Percentiles rank a stretch among this genome's conserved stretches.
Conservation (phyloP, 768 basidiomycete species). For the Naganishia randhawae region DNA sequence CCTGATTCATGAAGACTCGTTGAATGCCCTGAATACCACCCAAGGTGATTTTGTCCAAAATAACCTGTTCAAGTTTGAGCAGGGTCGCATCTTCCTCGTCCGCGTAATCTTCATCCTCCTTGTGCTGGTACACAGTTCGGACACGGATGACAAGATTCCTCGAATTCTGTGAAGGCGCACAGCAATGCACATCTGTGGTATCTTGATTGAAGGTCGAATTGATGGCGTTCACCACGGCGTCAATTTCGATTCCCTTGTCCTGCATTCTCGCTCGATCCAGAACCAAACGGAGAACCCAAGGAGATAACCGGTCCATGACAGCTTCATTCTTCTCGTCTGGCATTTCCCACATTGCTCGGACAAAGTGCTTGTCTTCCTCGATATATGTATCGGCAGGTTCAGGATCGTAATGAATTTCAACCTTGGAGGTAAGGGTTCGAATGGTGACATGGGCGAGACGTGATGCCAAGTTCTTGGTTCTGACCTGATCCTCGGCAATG, state of each 20-base stretch:
- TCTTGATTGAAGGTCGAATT: conserved; percentile 69
- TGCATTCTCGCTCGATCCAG: conserved; percentile 97
- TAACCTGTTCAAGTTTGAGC: conserved; percentile 89
- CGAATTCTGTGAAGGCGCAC: conserved; percentile 58
- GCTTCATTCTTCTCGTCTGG: conserved; percentile 93
- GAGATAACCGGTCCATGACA: conserved; percentile 85
- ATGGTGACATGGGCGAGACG: conserved; percentile 43
- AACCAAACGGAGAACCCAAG: conserved; percentile 94
- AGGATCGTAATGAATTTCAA: conserved; percentile 98
- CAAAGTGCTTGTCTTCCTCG: conserved; percentile 91
- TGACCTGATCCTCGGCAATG: conserved; percentile 59
- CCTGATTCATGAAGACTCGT: conserved; percentile 87
- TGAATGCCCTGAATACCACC: conserved; percentile 88
- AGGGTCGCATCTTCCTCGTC: conserved; percentile 84
- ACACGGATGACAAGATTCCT: conserved; percentile 96
- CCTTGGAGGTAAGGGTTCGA: conserved; percentile 73
- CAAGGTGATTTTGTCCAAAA: conserved; percentile 90
- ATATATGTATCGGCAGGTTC: conserved; percentile 87
- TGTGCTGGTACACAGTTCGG: conserved; percentile 75
- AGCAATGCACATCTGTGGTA: conserved; percentile 29
- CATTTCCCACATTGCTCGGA: conserved; percentile 98
- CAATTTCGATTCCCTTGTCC: conserved; percentile 92
- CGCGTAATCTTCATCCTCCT: conserved; percentile 58
- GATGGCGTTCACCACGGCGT: conserved; percentile 87
- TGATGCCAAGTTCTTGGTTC: conserved; percentile 71